Percentiles rank a stretch among this genome's conserved stretches.
Evolutionary conservation across 192 early-diverging fungal species (phyloP).

Genomic region (Piromyces finnis): DNA sequence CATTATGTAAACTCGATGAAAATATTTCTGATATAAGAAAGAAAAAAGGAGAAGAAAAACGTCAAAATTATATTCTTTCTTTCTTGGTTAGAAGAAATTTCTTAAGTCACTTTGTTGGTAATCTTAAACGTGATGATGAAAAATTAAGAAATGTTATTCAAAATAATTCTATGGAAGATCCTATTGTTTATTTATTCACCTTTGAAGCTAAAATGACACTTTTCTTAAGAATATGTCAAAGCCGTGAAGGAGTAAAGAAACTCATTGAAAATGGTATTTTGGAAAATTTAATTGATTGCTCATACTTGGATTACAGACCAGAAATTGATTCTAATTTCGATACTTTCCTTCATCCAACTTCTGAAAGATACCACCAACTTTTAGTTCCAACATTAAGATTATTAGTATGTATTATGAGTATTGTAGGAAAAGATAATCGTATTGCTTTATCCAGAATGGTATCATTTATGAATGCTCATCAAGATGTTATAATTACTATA

Average conservation of each 20-base stretch:
- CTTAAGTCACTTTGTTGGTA: conserved; percentile 27
- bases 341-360: background rate
- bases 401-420: conserved; percentile 21
- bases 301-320: conserved; percentile 51
- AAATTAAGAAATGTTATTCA: conserved; percentile 26
- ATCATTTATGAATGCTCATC: conserved; percentile 15
- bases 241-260: conserved; percentile 51
- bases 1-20: conserved; percentile 22
- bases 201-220: conserved; percentile 69
- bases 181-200: conserved; percentile 42
- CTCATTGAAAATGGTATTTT: conserved; percentile 62
- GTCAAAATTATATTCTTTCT: conserved; percentile 6
- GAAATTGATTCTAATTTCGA: conserved; percentile 15
- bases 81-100: conserved; percentile 23
- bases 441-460: conserved; percentile 17
- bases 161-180: conserved; percentile 17
- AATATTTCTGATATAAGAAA: background rate
- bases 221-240: conserved; percentile 58
- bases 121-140: conserved; percentile 39
- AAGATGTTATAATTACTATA: conserved; percentile 32
- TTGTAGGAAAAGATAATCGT: conserved; percentile 20
- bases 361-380: conserved; percentile 43
- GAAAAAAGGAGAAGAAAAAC: conserved; percentile 1
- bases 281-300: conserved; percentile 51
- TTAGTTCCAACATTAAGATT: conserved; percentile 42